phyloP scores from a whole-genome alignment of 2,329 filamentous ascomycete species.

The Diaporthe destruens region DNA sequence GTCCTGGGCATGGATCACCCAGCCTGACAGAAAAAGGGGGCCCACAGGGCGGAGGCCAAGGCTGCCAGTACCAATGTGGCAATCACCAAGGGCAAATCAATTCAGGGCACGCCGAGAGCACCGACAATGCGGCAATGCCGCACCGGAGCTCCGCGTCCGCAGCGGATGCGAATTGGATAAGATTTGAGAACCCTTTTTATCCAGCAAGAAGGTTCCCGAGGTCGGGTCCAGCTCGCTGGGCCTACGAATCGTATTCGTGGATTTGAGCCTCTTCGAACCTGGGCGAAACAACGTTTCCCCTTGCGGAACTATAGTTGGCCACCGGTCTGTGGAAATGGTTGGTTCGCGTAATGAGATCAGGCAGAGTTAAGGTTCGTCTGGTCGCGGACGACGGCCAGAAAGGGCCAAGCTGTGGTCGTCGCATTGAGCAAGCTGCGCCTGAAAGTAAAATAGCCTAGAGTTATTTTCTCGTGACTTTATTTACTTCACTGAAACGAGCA shows the following conservation, averaged over 20 bases:
- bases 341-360: background rate
- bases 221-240: slow-evolving; percentile 11
- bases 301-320: background rate
- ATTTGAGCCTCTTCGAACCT: slow-evolving; percentile 12
- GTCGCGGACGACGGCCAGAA: slow-evolving; percentile 14
- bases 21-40: background rate
- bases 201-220: slow-evolving; percentile 13
- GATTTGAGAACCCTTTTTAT: background rate
- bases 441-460: slow-evolving; percentile 2
- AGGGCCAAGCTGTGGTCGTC: background rate
- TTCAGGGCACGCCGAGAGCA: slow-evolving; percentile 3
- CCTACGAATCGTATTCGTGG: slow-evolving; percentile 11
- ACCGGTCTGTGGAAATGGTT: background rate
- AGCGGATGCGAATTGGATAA: background rate
- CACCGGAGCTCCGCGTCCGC: slow-evolving; percentile 1
- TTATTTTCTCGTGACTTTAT: background rate
- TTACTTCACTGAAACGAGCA: background rate
- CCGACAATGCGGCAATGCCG: slow-evolving; percentile 6
- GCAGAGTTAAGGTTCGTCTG: slow-evolving; percentile 12
- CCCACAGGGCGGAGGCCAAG: background rate
- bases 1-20: slow-evolving; percentile 3
- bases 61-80: background rate
- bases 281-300: slow-evolving; percentile 11
- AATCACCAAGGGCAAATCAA: background rate
- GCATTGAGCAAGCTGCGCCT: background rate